These are phyloP conservation scores for Cucurbita pepo DNA, from an alignment of 306 rosid genomes.

Conservation along the genomic window DNA sequence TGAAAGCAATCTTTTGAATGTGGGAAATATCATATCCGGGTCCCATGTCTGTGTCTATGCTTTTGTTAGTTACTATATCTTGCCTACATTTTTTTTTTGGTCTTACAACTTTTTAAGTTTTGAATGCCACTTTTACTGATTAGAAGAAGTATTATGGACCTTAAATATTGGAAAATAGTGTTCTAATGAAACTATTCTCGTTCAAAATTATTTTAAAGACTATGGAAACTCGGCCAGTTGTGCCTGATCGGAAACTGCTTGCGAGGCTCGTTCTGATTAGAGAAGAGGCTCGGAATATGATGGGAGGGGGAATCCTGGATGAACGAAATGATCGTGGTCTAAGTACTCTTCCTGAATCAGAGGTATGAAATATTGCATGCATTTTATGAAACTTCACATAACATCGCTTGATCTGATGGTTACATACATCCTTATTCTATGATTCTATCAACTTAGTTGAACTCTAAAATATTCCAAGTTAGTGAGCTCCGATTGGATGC, in stretches of 20 bases:
- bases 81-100: background rate
- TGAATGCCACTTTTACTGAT: background rate
- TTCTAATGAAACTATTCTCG: conserved; percentile 6
- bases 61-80: background rate
- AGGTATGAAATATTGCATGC: conserved; percentile 29
- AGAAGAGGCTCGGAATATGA: conserved; percentile 95
- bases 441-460: background rate
- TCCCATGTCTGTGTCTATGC: background rate
- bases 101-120: background rate
- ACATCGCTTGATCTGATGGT: background rate
- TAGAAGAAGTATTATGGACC: background rate
- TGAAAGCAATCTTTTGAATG: background rate
- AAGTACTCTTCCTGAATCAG: conserved; percentile 74
- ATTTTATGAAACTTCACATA: conserved; percentile 6
- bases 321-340: conserved; percentile 87
- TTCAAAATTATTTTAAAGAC: conserved; percentile 32
- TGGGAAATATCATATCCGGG: background rate
- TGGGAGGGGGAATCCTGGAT: conserved; percentile 93
- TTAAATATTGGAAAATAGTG: background rate
- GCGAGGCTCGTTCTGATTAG: conserved; percentile 96
- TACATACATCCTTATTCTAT: background rate
- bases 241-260: conserved; percentile 79
- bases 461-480: background rate
- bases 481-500: background rate
- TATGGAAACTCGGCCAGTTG: conserved; percentile 82